Conservation (phyloP, 805 yeast genomes). For the Tetrapisispora nanseiensis region DNA sequence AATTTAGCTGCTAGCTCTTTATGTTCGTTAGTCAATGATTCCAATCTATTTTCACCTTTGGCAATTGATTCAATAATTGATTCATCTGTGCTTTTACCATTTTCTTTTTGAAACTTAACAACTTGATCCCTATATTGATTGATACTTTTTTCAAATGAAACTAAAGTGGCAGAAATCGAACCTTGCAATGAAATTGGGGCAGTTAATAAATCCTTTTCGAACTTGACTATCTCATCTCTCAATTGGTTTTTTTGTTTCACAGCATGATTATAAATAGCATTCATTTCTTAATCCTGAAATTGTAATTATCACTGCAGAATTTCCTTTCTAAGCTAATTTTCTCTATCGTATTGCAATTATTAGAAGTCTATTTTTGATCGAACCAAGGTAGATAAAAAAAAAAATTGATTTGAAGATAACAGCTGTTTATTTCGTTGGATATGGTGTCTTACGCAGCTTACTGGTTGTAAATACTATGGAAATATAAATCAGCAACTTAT, state of each 20-base stretch:
- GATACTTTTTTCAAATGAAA: slow-evolving; percentile 65
- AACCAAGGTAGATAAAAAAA: no score
- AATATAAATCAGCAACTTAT: no score
- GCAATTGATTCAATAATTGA: slow-evolving; percentile 13
- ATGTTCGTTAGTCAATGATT: slow-evolving; percentile 39
- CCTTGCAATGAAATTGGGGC: slow-evolving; percentile 73
- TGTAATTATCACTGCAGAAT: no score
- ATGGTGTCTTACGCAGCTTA: no score
- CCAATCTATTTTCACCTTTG: slow-evolving; percentile 53
- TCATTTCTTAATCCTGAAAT: slow-evolving; percentile 36
- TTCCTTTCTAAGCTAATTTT: no score
- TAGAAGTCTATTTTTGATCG: no score
- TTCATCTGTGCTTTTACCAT: not conserved
- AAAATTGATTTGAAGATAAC: no score
- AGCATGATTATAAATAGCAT: slow-evolving; percentile 83
- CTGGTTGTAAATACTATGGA: no score
- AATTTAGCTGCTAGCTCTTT: slow-evolving; percentile 26
- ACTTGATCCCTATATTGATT: slow-evolving; percentile 40
- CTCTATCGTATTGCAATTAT: no score
- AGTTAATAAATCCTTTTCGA: slow-evolving; percentile 51
- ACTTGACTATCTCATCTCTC: slow-evolving; percentile 54
- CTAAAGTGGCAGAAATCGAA: slow-evolving; percentile 45
- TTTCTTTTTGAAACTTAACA: slow-evolving; percentile 31
- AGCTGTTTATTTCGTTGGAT: no score
- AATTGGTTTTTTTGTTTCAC: slow-evolving; percentile 71